Evolutionary conservation across 768 basidiomycete species (phyloP).

Genomic region (Boletus bicolor): DNA sequence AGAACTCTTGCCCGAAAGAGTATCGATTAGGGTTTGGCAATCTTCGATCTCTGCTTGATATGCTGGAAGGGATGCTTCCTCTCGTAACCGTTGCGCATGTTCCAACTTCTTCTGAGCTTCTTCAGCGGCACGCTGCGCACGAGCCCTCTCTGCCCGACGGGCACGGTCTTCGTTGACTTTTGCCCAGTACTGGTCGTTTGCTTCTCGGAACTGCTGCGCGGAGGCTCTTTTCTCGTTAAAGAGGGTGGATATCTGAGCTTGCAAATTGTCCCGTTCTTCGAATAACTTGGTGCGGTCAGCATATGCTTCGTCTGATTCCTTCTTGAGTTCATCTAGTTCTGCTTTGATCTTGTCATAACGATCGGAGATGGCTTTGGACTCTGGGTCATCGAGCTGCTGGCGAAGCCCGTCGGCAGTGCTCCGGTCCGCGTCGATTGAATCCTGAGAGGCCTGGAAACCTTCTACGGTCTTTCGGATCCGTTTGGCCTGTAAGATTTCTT

Average conservation of each 20-base stretch:
- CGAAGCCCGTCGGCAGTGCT: constrained; percentile 71
- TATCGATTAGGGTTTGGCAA: constrained; percentile 89
- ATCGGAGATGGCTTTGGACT: constrained; percentile 74
- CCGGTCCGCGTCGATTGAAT: constrained; percentile 77
- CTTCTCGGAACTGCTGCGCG: constrained; percentile 67
- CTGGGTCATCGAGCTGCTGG: constrained; percentile 87
- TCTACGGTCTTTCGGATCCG: constrained; percentile 77
- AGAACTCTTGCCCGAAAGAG: constrained; percentile 65
- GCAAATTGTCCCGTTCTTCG: constrained; percentile 78
- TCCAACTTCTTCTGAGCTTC: constrained; percentile 81
- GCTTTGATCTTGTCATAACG: constrained; percentile 78
- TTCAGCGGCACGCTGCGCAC: constrained; percentile 71
- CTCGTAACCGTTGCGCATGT: constrained; percentile 73
- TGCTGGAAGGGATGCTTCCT: constrained; percentile 88
- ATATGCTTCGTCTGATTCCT: constrained; percentile 81
- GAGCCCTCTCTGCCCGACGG: constrained; percentile 72
- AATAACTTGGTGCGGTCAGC: constrained; percentile 78
- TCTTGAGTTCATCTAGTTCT: constrained; percentile 84
- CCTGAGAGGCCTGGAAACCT: constrained; percentile 74
- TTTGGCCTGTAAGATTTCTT: constrained; percentile 75
- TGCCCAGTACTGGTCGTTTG: constrained; percentile 75
- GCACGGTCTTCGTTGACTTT: constrained; percentile 90
- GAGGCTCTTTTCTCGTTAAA: constrained; percentile 78
- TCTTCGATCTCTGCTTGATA: constrained; percentile 94
- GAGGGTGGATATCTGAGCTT: constrained; percentile 65